phyloP scores from a whole-genome alignment of 495 filamentous ascomycete species.

The Xeromyces bisporus region DNA sequence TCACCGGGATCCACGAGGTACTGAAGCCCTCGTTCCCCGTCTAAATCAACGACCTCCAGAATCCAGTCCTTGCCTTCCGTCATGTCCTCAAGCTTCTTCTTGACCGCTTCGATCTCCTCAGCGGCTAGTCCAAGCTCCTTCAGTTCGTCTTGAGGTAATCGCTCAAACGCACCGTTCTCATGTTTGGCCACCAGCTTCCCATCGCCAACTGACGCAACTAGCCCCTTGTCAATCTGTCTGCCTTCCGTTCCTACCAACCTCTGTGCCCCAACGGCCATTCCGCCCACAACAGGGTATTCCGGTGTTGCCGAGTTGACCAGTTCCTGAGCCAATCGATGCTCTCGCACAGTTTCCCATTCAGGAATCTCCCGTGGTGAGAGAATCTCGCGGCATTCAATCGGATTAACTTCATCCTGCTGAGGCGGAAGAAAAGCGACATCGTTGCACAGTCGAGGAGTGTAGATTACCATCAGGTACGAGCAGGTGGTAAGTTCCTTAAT shows the following conservation, averaged over 20 bases:
- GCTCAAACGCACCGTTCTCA: conserved; percentile 37
- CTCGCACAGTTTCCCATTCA: conserved; percentile 39
- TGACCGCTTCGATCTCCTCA: conserved; percentile 46
- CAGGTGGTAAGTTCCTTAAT: conserved; percentile 94
- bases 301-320: conserved; percentile 17
- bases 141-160: conserved; percentile 42
- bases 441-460: conserved; percentile 82
- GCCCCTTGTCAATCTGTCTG: conserved; percentile 36
- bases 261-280: conserved; percentile 42
- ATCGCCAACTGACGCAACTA: conserved; percentile 21
- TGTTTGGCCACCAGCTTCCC: conserved; percentile 37
- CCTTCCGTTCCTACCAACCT: conserved; percentile 39
- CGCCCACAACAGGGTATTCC: conserved; percentile 35
- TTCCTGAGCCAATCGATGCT: conserved; percentile 19
- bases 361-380: conserved; percentile 38
- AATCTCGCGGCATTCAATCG: conserved; percentile 62
- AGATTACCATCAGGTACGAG: conserved; percentile 85
- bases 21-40: conserved; percentile 34
- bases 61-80: conserved; percentile 30
- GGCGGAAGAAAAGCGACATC: conserved; percentile 86
- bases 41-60: conserved; percentile 27
- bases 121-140: conserved; percentile 53
- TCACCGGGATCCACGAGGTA: conserved; percentile 22
- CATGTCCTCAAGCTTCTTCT: conserved; percentile 32
- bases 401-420: conserved; percentile 58